phyloP scores from a whole-genome alignment of 169 alveolate species.

The Eimeria praecox region DNA sequence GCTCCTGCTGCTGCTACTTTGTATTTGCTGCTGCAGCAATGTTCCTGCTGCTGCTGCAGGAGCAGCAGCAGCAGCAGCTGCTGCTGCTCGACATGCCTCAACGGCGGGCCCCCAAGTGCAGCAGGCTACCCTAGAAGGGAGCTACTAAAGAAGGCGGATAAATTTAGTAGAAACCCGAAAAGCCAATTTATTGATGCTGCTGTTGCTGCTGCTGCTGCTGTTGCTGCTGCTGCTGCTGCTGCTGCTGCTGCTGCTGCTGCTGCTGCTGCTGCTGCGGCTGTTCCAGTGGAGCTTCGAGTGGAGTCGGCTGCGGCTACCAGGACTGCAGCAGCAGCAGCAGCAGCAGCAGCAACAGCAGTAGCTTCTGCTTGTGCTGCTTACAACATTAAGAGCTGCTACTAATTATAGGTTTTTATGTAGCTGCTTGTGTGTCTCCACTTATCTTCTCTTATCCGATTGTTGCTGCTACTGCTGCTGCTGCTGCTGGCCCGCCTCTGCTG shows the following conservation, averaged over 20 bases:
- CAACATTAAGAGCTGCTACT: not conserved
- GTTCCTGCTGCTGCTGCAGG: not conserved
- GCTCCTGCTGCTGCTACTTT: not conserved
- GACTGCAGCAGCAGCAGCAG: not conserved
- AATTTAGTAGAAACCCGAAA: not conserved
- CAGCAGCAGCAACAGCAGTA: not conserved
- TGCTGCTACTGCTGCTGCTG: not conserved
- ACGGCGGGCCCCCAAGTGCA: not conserved
- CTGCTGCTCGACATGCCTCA: conserved; percentile 32
- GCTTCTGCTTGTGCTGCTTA: not conserved
- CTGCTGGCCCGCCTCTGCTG: no score
- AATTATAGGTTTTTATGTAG: not conserved
- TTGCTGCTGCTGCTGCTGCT: conserved; percentile 4
- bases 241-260: not conserved
- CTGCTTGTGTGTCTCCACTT: not conserved
- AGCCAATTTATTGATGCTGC: not conserved
- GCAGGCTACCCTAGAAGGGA: not conserved
- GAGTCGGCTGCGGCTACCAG: conserved; percentile 31
- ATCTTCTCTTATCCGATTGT: not conserved
- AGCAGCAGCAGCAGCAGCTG: not conserved
- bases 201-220: not conserved
- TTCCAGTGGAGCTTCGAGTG: conserved; percentile 14
- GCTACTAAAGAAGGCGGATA: not conserved
- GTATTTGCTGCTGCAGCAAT: not conserved
- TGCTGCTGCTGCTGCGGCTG: conserved; percentile 30